Evolutionary conservation across 495 filamentous ascomycete genomes (phyloP).

Genomic region (Cercophora scortea): DNA sequence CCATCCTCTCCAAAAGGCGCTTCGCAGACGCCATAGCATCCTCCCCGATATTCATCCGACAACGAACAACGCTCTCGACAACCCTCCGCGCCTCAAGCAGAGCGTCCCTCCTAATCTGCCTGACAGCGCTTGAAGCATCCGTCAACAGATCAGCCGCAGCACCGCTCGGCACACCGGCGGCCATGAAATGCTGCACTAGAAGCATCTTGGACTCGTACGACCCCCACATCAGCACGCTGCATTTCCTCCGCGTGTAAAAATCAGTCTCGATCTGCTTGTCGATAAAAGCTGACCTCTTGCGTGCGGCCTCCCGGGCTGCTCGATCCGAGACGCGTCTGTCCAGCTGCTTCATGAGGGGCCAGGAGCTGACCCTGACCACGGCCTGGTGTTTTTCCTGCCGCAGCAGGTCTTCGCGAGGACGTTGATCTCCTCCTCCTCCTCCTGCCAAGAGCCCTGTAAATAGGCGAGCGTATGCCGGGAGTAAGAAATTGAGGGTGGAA

Average conservation of each 20-base stretch:
- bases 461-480: neutral
- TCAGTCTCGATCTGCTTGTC: conserved; percentile 7
- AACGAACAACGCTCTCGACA: neutral
- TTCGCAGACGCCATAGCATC: neutral
- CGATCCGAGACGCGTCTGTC: neutral
- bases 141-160: neutral
- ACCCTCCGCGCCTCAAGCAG: neutral
- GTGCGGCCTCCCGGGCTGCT: conserved; percentile 2
- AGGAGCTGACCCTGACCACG: neutral
- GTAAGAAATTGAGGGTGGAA: neutral
- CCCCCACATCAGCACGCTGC: neutral
- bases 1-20: neutral
- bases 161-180: neutral
- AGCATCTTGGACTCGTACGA: neutral
- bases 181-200: conserved; percentile 3
- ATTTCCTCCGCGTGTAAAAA: neutral
- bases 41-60: neutral
- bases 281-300: conserved; percentile 2
- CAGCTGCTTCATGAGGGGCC: neutral
- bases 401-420: too few relatives aligned
- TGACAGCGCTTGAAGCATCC: neutral
- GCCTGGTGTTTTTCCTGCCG: too few relatives aligned
- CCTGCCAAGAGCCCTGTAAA: too few relatives aligned
- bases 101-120: neutral
- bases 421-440: too few relatives aligned